A percentile compares a stretch with the other conserved stretches of the same genome.
These are phyloP conservation scores for Talaromyces stipitatus DNA, from an alignment of 495 filamentous ascomycete genomes.

Conservation along the genomic window DNA sequence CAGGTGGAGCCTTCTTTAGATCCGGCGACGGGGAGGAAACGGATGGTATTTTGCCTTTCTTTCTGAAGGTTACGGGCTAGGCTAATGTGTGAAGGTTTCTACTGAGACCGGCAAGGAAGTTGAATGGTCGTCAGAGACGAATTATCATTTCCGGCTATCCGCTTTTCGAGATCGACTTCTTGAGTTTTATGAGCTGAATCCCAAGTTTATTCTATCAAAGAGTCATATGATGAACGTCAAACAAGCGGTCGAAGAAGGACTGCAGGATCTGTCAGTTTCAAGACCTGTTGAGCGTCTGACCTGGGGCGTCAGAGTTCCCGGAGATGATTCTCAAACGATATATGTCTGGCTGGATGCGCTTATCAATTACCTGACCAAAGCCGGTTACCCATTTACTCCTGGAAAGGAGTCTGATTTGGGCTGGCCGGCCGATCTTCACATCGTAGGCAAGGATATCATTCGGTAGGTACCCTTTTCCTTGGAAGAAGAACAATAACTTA, in stretches of 20 bases:
- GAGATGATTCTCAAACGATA: constrained; percentile 79
- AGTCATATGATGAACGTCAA: constrained; percentile 62
- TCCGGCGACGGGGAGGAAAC: constrained; percentile 70
- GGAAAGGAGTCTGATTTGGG: constrained; percentile 51
- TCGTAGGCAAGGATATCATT: constrained; percentile 93
- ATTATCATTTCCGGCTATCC: constrained; percentile 92
- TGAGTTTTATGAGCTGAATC: constrained; percentile 67
- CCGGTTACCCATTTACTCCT: constrained; percentile 76
- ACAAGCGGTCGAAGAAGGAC: constrained; percentile 54
- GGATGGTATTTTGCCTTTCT: constrained; percentile 45
- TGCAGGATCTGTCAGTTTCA: constrained; percentile 85
- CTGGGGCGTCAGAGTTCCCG: constrained; percentile 89
- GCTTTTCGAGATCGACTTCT: constrained; percentile 67
- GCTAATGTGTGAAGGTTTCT: constrained; percentile 40
- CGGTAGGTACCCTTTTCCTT: constrained; percentile 35
- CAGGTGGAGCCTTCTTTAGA: constrained; percentile 67
- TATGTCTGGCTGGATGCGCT: constrained; percentile 98
- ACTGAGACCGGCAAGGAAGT: constrained; percentile 86
- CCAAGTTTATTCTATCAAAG: constrained; percentile 60
- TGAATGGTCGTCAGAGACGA: constrained; percentile 88
- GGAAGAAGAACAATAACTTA: not conserved
- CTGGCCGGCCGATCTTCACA: constrained; percentile 89
- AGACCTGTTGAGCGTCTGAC: constrained; percentile 66
- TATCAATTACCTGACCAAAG: constrained; percentile 83
- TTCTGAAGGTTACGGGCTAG: not conserved